A percentile compares a stretch with the other conserved stretches of the same genome.
These are phyloP conservation scores for Lodderomyces pseudojiufengensis DNA, from an alignment of 1,139 yeast species.

Conservation along the genomic window DNA sequence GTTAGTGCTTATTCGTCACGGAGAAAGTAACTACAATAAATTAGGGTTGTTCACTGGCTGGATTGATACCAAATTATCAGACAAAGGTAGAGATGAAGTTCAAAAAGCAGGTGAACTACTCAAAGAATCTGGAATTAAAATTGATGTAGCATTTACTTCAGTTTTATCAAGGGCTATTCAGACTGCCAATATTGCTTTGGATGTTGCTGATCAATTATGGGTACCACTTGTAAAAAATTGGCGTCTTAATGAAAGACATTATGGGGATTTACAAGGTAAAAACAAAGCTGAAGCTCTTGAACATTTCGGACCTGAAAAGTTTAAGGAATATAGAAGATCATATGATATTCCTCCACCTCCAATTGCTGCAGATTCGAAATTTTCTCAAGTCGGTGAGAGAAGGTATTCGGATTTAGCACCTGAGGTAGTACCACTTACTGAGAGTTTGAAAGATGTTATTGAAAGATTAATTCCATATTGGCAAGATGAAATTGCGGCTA, in stretches of 20 bases:
- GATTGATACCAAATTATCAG: slow-evolving; percentile 92
- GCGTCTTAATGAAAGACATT: slow-evolving; percentile 99
- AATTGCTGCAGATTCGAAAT: slow-evolving; percentile 73
- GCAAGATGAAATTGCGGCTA: slow-evolving; percentile 89
- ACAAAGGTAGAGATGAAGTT: slow-evolving; percentile 86
- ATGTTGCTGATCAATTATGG: slow-evolving; percentile 83
- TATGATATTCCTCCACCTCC: slow-evolving; percentile 96
- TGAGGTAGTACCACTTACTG: slow-evolving; percentile 85
- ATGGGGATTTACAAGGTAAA: slow-evolving; percentile 98
- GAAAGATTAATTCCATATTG: slow-evolving; percentile 98
- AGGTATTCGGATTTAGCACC: slow-evolving; percentile 85
- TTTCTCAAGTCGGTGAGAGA: slow-evolving; percentile 79
- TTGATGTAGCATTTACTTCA: slow-evolving; percentile 90
- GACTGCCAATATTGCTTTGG: slow-evolving; percentile 94
- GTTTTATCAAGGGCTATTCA: slow-evolving; percentile 93
- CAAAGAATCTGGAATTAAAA: slow-evolving; percentile 80
- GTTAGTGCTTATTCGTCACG: slow-evolving; percentile 90
- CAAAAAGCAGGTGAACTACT: slow-evolving; percentile 89
- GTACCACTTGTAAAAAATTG: slow-evolving; percentile 93
- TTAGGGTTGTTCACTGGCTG: slow-evolving; percentile 98
- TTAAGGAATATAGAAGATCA: slow-evolving; percentile 98
- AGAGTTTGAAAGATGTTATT: slow-evolving; percentile 90
- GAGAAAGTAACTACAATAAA: slow-evolving; percentile 99
- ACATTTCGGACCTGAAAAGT: slow-evolving; percentile 85
- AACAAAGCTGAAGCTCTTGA: slow-evolving; percentile 93